Percentiles rank a stretch among this genome's conserved stretches.
Conservation (phyloP, 1,284 basidiomycete genomes). For the Sanguinoderma infundibulare region DNA sequence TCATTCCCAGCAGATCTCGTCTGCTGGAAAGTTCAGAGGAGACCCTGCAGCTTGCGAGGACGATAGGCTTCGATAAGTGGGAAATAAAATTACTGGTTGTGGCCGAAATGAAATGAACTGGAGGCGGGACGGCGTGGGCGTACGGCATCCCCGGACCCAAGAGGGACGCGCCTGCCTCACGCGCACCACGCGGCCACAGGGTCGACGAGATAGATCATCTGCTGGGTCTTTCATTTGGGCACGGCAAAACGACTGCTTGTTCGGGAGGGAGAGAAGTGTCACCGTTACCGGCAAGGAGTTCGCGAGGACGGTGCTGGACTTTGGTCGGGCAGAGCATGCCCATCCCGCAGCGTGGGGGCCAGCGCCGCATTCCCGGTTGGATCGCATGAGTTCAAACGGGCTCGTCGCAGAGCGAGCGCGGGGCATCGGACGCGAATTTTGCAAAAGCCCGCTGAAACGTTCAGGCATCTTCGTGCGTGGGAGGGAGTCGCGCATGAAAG, state of each 20-base stretch:
- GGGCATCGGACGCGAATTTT: background rate
- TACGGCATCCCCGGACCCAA: conserved; percentile 1
- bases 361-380: background rate
- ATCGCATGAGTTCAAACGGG: conserved; percentile 16
- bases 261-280: conserved; percentile 1
- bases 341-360: background rate
- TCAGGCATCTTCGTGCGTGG: conserved; percentile 3
- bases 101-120: conserved; percentile 8
- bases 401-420: background rate
- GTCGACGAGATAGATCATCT: background rate
- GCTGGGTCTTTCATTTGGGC: background rate
- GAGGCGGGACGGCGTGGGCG: conserved; percentile 5
- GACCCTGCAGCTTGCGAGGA: conserved; percentile 12
- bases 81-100: conserved; percentile 15
- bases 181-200: conserved; percentile 6
- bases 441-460: background rate
- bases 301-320: no score
- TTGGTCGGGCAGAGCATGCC: background rate
- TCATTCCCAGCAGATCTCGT: background rate
- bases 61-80: conserved; percentile 21
- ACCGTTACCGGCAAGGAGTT: background rate
- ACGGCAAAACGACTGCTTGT: conserved; percentile 6
- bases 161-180: conserved; percentile 1
- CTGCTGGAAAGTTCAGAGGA: no score
- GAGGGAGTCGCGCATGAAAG: conserved; percentile 2